phyloP scores from a whole-genome alignment of 371 early-diverging fungal species.

The Syncephalastrum sp. region DNA sequence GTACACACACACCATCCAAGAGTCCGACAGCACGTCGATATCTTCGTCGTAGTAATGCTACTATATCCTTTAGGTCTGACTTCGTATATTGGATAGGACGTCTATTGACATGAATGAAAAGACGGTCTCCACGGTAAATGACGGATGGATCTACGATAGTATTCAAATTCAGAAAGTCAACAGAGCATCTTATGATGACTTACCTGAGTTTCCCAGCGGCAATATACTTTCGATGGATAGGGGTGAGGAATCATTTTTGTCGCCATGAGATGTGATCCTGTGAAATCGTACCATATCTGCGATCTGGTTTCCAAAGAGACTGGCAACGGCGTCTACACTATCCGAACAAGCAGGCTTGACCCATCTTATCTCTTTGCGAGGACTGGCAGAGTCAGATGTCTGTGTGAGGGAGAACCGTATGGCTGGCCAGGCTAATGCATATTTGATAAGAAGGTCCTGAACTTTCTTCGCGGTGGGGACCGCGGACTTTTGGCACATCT shows the following conservation, averaged over 20 bases:
- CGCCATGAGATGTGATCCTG: neutral
- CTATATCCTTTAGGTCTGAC: constrained; percentile 37
- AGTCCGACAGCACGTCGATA: constrained; percentile 20
- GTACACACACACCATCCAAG: constrained; percentile 8
- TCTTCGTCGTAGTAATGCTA: constrained; percentile 18
- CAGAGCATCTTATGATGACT: neutral
- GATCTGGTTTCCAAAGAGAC: constrained; percentile 21
- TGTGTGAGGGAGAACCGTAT: constrained; percentile 32
- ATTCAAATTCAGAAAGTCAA: neutral
- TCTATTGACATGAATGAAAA: constrained; percentile 39
- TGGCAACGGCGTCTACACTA: constrained; percentile 15
- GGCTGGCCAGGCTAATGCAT: constrained; percentile 30
- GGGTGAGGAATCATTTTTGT: neutral
- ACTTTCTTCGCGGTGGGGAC: constrained; percentile 15
- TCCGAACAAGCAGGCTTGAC: constrained; percentile 25
- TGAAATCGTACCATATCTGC: constrained; percentile 19
- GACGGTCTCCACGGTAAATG: constrained; percentile 33
- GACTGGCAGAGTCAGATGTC: constrained; percentile 15
- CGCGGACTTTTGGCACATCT: constrained; percentile 25
- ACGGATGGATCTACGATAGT: constrained; percentile 20
- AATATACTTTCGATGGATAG: constrained; percentile 19
- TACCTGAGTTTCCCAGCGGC: constrained; percentile 33
- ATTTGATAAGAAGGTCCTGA: constrained; percentile 27
- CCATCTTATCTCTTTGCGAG: constrained; percentile 16
- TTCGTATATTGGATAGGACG: constrained; percentile 36